These are phyloP conservation scores for Hypoxylon sp. DNA, from an alignment of 2,329 filamentous ascomycete species.

Conservation along the genomic window DNA sequence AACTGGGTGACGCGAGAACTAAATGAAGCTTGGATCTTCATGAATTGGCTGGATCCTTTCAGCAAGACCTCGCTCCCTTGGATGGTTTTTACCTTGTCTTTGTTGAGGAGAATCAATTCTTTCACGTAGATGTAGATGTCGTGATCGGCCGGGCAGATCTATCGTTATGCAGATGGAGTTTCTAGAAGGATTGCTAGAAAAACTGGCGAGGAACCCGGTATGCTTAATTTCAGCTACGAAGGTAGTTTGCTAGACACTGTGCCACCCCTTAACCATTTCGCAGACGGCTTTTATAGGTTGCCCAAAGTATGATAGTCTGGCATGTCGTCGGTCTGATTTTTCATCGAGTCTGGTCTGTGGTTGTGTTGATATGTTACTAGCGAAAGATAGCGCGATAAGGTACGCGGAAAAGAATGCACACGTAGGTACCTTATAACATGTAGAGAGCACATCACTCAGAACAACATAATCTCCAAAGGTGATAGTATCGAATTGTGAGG, in stretches of 20 bases:
- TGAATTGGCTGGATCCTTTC: not conserved
- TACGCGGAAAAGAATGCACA: not conserved
- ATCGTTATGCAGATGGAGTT: conserved; percentile 32
- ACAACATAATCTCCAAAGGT: not conserved
- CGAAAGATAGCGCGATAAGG: not conserved
- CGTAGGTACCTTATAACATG: not conserved
- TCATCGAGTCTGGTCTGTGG: not conserved
- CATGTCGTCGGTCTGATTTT: not conserved
- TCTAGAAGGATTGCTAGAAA: conserved; percentile 34
- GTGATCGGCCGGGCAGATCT: conserved; percentile 41
- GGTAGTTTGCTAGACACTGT: conserved; percentile 14
- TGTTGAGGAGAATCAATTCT: conserved; percentile 3
- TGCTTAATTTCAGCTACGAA: conserved; percentile 20
- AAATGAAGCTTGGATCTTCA: conserved; percentile 8
- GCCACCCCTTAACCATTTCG: conserved; percentile 8
- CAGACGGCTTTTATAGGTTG: not conserved
- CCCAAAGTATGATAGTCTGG: not conserved
- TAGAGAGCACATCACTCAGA: not conserved
- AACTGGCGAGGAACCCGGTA: conserved; percentile 18
- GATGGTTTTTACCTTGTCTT: conserved; percentile 10
- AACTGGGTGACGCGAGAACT: not conserved
- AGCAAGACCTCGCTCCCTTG: not conserved
- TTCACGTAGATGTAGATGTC: conserved; percentile 20
- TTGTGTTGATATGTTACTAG: not conserved
- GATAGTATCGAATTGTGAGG: not conserved